Percentiles rank a stretch among this genome's conserved stretches.
These are phyloP conservation scores for Skeletonema costatum DNA, from an alignment of 108 stramenopile genomes.

Conservation along the genomic window DNA sequence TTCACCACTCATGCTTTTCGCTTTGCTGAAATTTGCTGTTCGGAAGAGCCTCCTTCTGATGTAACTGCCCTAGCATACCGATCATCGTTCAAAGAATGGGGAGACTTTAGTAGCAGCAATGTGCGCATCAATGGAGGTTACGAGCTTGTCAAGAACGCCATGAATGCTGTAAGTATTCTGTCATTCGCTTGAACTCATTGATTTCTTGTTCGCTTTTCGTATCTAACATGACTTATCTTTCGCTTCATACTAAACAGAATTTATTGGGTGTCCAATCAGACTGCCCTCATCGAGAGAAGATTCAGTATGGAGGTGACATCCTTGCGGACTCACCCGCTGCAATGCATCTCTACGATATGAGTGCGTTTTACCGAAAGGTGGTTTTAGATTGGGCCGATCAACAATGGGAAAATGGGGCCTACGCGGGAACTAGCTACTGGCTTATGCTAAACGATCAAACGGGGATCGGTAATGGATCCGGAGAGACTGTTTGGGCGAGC, in stretches of 20 bases:
- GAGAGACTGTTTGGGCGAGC: conserved; percentile 47
- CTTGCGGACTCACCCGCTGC: conserved; percentile 46
- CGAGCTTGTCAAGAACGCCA: conserved; percentile 43
- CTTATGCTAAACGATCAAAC: conserved; percentile 44
- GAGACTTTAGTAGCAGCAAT: conserved; percentile 38
- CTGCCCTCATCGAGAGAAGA: conserved; percentile 67
- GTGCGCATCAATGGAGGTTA: conserved; percentile 50
- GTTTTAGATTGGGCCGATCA: conserved; percentile 49
- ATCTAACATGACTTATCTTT: not conserved
- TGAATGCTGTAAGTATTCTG: conserved; percentile 18
- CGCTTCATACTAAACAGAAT: conserved; percentile 16
- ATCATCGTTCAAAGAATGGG: conserved; percentile 45
- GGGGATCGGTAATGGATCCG: conserved; percentile 32
- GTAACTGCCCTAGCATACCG: conserved; percentile 39
- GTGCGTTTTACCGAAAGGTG: conserved; percentile 56
- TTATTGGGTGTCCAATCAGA: conserved; percentile 59
- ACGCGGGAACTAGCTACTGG: conserved; percentile 48
- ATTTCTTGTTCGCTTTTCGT: not conserved
- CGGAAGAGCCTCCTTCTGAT: conserved; percentile 35
- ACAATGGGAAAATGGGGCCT: conserved; percentile 50
- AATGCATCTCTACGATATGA: conserved; percentile 49
- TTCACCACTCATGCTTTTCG: conserved; percentile 51
- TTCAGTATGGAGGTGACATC: conserved; percentile 58
- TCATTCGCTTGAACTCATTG: not conserved
- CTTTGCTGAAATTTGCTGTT: conserved; percentile 51